These are phyloP conservation scores for Miscanthus lutarioriparius DNA, from an alignment of 176 grass and related monocot genomes.

Conservation along the genomic window DNA sequence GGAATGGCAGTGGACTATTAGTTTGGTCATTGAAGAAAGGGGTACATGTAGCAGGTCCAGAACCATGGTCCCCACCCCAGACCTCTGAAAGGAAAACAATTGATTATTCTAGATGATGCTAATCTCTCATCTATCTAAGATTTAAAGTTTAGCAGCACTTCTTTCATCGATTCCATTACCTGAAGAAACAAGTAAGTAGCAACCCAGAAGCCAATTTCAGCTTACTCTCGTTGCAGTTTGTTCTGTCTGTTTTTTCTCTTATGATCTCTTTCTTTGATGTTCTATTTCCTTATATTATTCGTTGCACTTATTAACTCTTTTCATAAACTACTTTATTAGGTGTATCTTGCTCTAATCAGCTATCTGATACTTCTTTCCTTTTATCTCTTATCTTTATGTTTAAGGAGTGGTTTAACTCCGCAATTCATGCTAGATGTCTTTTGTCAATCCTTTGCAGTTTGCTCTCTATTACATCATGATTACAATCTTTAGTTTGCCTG, in stretches of 20 bases:
- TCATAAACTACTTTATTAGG: slow-evolving; percentile 2
- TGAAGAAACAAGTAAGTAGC: slow-evolving; percentile 43
- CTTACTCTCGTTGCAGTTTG: slow-evolving; percentile 3
- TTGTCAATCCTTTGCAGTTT: not conserved
- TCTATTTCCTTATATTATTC: slow-evolving; percentile 5
- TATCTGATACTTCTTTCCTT: not conserved
- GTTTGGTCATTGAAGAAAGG: slow-evolving; percentile 13
- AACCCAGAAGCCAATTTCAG: not conserved
- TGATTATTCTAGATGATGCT: not conserved
- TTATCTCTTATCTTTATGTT: not conserved
- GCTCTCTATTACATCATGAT: slow-evolving; percentile 11
- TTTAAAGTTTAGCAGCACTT: slow-evolving; percentile 1
- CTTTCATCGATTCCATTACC: not conserved
- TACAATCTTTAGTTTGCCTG: slow-evolving; percentile 14
- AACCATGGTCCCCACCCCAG: slow-evolving; percentile 25
- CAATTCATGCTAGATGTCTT: slow-evolving; percentile 14
- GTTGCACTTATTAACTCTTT: not conserved
- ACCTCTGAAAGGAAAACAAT: not conserved
- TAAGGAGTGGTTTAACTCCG: not conserved
- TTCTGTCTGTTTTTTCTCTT: slow-evolving; percentile 17
- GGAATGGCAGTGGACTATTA: slow-evolving; percentile 19
- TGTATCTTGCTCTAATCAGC: slow-evolving; percentile 8
- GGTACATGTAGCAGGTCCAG: slow-evolving; percentile 28
- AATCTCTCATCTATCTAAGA: not conserved
- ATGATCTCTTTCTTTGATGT: not conserved